Percentiles rank a stretch among this genome's conserved stretches.
These are phyloP conservation scores for Heliamphora pulchella DNA, from an alignment of 179 eudicot genomes.

Conservation along the genomic window DNA sequence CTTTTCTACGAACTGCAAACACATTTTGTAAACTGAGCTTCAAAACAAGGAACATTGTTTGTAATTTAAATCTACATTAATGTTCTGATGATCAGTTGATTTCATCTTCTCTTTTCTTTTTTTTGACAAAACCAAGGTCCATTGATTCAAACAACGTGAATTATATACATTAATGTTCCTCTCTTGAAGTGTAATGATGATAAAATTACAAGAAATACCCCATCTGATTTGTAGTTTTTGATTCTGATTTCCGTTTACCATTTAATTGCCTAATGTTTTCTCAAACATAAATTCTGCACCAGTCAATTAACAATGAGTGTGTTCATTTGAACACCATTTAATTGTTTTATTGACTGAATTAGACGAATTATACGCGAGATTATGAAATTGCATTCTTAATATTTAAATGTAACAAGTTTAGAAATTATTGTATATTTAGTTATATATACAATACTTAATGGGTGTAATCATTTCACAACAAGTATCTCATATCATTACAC, in stretches of 20 bases:
- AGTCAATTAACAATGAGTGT: too few species aligned
- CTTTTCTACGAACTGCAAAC: not conserved
- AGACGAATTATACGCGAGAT: too few species aligned
- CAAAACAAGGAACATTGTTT: not conserved
- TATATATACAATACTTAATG: too few species aligned
- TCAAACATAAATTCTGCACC: too few species aligned
- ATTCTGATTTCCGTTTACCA: not conserved
- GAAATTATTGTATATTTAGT: too few species aligned
- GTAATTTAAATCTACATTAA: not conserved
- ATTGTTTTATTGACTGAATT: too few species aligned
- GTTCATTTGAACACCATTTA: too few species aligned
- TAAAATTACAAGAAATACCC: not conserved
- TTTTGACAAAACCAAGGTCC: not conserved
- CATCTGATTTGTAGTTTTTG: not conserved
- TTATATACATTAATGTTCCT: not conserved
- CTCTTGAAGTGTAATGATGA: not conserved
- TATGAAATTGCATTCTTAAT: too few species aligned
- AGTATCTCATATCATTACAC: too few species aligned
- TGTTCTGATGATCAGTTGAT: not conserved
- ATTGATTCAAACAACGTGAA: not conserved
- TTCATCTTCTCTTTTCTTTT: not conserved
- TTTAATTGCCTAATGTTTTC: too few species aligned
- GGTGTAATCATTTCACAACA: too few species aligned
- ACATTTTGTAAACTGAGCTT: not conserved
- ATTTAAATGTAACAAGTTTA: too few species aligned